These are phyloP conservation scores for Chaetomiaceae sp. DNA, from an alignment of 2,329 filamentous ascomycete species.

Conservation along the genomic window DNA sequence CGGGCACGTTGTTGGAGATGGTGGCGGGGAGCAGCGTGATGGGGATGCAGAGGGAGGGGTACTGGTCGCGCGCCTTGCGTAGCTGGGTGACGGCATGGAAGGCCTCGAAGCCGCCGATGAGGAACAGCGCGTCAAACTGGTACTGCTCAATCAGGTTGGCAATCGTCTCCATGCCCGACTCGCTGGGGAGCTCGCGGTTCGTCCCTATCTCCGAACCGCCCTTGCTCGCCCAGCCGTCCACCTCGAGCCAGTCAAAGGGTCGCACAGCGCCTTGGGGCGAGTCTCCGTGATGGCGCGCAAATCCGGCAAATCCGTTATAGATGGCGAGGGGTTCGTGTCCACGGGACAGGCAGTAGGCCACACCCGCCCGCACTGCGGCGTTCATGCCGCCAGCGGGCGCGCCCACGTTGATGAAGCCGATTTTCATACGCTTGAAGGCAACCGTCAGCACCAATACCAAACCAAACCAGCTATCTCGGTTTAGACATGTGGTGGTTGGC, in stretches of 20 bases:
- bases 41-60: conserved; percentile 84
- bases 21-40: conserved; percentile 92
- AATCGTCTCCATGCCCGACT: conserved; percentile 76
- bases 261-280: conserved; percentile 77
- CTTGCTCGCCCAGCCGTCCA: conserved; percentile 91
- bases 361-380: conserved; percentile 85
- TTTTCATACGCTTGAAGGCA: conserved; percentile 66
- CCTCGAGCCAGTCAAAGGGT: conserved; percentile 85
- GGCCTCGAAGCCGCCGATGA: conserved; percentile 93
- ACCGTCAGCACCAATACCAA: conserved; percentile 27
- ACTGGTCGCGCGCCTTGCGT: conserved; percentile 71
- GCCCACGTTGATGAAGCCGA: conserved; percentile 95
- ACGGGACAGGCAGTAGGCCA: conserved; percentile 84
- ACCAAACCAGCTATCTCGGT: too few relatives aligned
- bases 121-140: conserved; percentile 84
- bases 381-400: conserved; percentile 98
- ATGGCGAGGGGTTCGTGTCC: conserved; percentile 93
- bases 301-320: conserved; percentile 93
- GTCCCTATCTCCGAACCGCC: conserved; percentile 97
- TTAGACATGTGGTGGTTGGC: too few relatives aligned
- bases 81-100: conserved; percentile 90
- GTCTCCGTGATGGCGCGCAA: conserved; percentile 85
- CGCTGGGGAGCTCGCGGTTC: conserved; percentile 85
- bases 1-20: conserved; percentile 97
- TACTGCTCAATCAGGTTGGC: conserved; percentile 80